phyloP scores from a whole-genome alignment of 345 rosid genomes.

The Murraya paniculata region DNA sequence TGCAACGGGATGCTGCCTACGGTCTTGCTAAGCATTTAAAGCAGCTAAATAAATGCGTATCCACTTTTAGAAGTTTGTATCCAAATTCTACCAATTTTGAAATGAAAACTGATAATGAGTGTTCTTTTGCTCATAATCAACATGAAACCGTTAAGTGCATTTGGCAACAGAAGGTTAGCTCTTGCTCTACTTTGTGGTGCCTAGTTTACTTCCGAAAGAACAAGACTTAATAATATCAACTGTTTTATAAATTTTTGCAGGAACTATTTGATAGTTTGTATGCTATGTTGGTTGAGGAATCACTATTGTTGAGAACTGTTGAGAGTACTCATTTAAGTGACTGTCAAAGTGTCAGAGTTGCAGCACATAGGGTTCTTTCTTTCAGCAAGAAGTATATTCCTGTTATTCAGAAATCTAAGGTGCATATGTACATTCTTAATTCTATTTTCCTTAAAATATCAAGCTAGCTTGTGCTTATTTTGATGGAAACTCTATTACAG shows the following conservation, averaged over 20 bases:
- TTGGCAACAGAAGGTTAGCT: constrained; percentile 83
- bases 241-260: constrained; percentile 39
- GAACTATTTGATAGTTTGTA: constrained; percentile 63
- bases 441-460: constrained; percentile 3
- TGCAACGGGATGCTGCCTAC: constrained; percentile 65
- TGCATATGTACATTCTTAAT: constrained; percentile 24
- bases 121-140: constrained; percentile 52
- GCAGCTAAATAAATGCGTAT: constrained; percentile 40
- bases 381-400: constrained; percentile 58
- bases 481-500: constrained; percentile 38
- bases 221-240: background rate
- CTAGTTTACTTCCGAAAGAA: background rate
- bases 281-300: constrained; percentile 55
- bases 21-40: constrained; percentile 48
- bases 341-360: constrained; percentile 53
- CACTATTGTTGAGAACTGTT: constrained; percentile 54
- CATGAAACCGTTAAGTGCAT: constrained; percentile 46
- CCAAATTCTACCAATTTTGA: constrained; percentile 27
- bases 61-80: constrained; percentile 39
- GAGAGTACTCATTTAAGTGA: constrained; percentile 50
- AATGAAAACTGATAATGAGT: constrained; percentile 22
- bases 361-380: constrained; percentile 42
- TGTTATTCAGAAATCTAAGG: constrained; percentile 62
- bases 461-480: constrained; percentile 17
- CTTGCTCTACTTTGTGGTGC: constrained; percentile 11